phyloP scores from a whole-genome alignment of 1,284 basidiomycete species.

The Cryptococcus maquisensis region DNA sequence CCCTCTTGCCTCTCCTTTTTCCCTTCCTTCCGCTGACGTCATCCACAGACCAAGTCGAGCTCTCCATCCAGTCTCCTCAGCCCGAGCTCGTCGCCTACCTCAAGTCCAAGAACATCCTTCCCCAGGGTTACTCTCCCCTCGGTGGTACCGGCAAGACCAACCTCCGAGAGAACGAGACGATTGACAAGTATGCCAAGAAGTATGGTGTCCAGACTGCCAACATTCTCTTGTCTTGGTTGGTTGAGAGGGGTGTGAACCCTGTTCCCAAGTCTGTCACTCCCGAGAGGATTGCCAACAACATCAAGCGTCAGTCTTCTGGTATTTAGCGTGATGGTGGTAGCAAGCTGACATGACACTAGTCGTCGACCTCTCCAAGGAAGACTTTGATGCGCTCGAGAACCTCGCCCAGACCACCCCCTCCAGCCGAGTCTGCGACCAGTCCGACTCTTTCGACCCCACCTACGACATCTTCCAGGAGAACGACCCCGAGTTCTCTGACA shows the following conservation, averaged over 20 bases:
- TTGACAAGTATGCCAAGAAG: conserved; percentile 60
- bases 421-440: conserved; percentile 47
- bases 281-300: conserved; percentile 46
- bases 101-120: conserved; percentile 57
- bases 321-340: background rate
- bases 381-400: conserved; percentile 38
- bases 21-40: conserved; percentile 1
- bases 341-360: conserved; percentile 7
- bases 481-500: conserved; percentile 51
- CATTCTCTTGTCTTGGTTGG: conserved; percentile 71
- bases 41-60: conserved; percentile 61
- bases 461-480: conserved; percentile 55
- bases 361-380: conserved; percentile 40
- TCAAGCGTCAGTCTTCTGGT: conserved; percentile 33
- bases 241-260: conserved; percentile 64
- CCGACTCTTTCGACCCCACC: conserved; percentile 28
- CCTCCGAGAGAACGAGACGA: conserved; percentile 59
- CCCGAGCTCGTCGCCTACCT: conserved; percentile 68
- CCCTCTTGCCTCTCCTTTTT: background rate
- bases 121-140: conserved; percentile 75
- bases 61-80: conserved; percentile 77
- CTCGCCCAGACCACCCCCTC: conserved; percentile 33
- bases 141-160: conserved; percentile 65
- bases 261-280: conserved; percentile 51
- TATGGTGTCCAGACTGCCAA: conserved; percentile 71